Evolutionary conservation across 805 yeast species (phyloP).

Genomic region (Cyberlindnera amylophila): DNA sequence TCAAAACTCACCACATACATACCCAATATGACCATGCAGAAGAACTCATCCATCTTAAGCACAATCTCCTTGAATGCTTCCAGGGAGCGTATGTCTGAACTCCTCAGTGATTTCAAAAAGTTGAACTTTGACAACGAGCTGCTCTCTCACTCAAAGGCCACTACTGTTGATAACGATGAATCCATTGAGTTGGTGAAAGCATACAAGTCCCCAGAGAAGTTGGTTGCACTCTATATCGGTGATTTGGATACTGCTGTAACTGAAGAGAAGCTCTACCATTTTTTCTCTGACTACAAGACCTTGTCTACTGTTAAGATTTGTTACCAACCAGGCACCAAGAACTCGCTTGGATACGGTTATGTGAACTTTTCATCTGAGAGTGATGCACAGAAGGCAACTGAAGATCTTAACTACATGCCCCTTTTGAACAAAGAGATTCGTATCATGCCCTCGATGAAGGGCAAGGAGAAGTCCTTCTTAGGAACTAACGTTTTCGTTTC

Average conservation of each 20-base stretch:
- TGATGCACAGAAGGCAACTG: constrained; percentile 55
- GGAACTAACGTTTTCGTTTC: constrained; percentile 52
- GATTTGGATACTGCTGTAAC: constrained; percentile 48
- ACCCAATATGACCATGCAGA: neutral
- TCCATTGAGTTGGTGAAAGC: constrained; percentile 20
- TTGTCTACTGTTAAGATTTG: constrained; percentile 60
- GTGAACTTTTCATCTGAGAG: constrained; percentile 50
- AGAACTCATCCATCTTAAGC: constrained; percentile 13
- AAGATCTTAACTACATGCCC: constrained; percentile 48
- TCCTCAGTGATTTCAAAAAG: constrained; percentile 27
- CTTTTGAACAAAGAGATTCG: constrained; percentile 43
- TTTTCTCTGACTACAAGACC: constrained; percentile 42
- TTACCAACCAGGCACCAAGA: constrained; percentile 46
- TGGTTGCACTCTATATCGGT: constrained; percentile 49
- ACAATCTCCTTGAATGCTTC: constrained; percentile 25
- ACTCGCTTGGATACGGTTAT: constrained; percentile 71
- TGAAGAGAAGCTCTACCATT: constrained; percentile 42
- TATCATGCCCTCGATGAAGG: constrained; percentile 53
- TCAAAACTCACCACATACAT: neutral
- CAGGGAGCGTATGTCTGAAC: constrained; percentile 25
- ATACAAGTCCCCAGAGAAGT: constrained; percentile 9
- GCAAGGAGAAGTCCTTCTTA: constrained; percentile 34
- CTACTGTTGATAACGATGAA: constrained; percentile 12
- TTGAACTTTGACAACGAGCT: constrained; percentile 9
- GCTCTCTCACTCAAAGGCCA: neutral